Evolutionary conservation across 257 asterid species (phyloP).

Genomic region (Solanum sejunctum): DNA sequence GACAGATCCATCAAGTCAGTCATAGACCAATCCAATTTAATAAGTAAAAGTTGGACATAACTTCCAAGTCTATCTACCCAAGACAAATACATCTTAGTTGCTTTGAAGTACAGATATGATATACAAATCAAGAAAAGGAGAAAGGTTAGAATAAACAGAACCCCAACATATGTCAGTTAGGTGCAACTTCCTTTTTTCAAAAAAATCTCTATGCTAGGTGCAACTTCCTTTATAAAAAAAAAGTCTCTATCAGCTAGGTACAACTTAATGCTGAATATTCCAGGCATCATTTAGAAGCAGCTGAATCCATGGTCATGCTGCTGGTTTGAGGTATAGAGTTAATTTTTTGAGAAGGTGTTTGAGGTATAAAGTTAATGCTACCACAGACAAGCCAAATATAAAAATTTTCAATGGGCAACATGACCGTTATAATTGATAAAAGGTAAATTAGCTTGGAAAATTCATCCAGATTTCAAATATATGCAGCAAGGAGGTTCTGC

Average conservation of each 20-base stretch:
- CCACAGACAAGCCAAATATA: background rate
- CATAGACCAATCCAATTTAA: background rate
- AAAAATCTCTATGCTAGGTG: background rate
- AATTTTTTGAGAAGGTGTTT: background rate
- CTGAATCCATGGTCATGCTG: background rate
- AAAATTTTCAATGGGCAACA: background rate
- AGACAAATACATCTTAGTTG: background rate
- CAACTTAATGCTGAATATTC: background rate
- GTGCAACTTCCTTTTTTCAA: background rate
- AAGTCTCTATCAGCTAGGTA: background rate
- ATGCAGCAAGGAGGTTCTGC: background rate
- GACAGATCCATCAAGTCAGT: background rate
- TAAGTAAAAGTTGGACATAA: background rate
- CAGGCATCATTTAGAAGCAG: background rate
- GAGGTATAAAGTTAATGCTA: background rate
- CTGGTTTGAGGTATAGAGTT: background rate
- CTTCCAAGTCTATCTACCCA: background rate
- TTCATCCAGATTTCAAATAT: background rate
- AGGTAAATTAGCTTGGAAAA: background rate
- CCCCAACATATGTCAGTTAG: background rate
- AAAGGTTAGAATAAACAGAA: background rate
- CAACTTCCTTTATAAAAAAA: background rate
- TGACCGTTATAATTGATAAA: background rate
- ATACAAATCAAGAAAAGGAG: background rate
- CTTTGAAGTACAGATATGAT: background rate